A percentile compares a stretch with the other conserved stretches of the same genome.
These are phyloP conservation scores for Collybiopsis confluens DNA, from an alignment of 768 basidiomycete species.

Conservation along the genomic window DNA sequence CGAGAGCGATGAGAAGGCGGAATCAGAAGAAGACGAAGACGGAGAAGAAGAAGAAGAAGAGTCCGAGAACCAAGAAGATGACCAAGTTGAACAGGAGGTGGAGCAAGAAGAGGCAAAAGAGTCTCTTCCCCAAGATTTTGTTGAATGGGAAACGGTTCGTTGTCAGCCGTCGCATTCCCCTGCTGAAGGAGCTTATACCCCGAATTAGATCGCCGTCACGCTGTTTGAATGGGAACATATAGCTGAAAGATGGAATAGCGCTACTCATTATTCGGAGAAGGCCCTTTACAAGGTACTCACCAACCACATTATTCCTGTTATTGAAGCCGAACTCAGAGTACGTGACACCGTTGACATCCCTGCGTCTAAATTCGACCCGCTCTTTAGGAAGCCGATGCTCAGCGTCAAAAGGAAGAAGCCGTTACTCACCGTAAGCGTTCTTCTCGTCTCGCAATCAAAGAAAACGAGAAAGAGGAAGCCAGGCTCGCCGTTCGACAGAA, in stretches of 20 bases:
- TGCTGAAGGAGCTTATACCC: not conserved
- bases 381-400: conserved; percentile 56
- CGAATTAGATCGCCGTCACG: conserved; percentile 70
- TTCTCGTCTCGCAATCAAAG: conserved; percentile 79
- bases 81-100: not conserved
- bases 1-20: conserved; percentile 24
- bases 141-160: conserved; percentile 91
- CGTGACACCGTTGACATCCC: conserved; percentile 14
- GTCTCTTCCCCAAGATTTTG: conserved; percentile 46
- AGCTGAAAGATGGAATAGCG: conserved; percentile 68
- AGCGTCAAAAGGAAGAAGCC: conserved; percentile 65
- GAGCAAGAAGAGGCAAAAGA: conserved; percentile 11
- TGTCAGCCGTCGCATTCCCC: not conserved
- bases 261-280: conserved; percentile 77
- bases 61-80: too few species aligned
- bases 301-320: conserved; percentile 64
- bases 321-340: conserved; percentile 66
- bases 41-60: conserved; percentile 27
- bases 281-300: conserved; percentile 66
- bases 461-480: conserved; percentile 75
- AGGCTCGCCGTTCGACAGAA: conserved; percentile 53
- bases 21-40: conserved; percentile 17
- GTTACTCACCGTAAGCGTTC: conserved; percentile 86
- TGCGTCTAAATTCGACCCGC: conserved; percentile 7
- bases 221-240: conserved; percentile 84